phyloP scores from a whole-genome alignment of 2,329 filamentous ascomycete genomes.

The Laburnicola sp. region DNA sequence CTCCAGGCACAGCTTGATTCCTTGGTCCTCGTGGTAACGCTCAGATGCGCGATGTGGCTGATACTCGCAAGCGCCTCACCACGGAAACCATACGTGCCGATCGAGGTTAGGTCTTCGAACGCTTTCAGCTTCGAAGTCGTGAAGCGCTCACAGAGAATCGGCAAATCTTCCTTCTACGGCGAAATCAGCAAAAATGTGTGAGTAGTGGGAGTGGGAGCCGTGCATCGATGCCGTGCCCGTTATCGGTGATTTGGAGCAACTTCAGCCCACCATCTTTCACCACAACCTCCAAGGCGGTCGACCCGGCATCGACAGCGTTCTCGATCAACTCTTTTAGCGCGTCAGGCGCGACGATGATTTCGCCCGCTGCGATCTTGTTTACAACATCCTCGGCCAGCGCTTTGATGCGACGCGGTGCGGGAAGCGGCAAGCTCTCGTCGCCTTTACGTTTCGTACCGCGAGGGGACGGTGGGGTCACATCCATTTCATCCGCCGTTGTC shows the following conservation, averaged over 20 bases:
- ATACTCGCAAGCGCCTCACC: slow-evolving; percentile 96
- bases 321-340: slow-evolving; percentile 96
- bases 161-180: slow-evolving; percentile 78
- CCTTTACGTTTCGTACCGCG: slow-evolving; percentile 44
- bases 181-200: slow-evolving; percentile 13
- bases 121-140: slow-evolving; percentile 94
- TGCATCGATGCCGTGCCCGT: slow-evolving; percentile 93
- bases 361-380: slow-evolving; percentile 97
- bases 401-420: slow-evolving; percentile 59
- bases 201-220: slow-evolving; percentile 32
- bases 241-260: slow-evolving; percentile 94
- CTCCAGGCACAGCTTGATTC: slow-evolving; percentile 88
- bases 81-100: slow-evolving; percentile 95
- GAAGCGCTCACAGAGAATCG: slow-evolving; percentile 92
- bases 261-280: slow-evolving; percentile 96
- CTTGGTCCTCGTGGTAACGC: slow-evolving; percentile 90
- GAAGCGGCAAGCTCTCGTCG: slow-evolving; percentile 38
- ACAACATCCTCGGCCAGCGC: slow-evolving; percentile 89
- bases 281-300: slow-evolving; percentile 84
- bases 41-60: slow-evolving; percentile 95
- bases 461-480: slow-evolving; percentile 30
- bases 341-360: slow-evolving; percentile 97
- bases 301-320: slow-evolving; percentile 96
- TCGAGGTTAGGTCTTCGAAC: slow-evolving; percentile 88
- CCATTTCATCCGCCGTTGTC: slow-evolving; percentile 38